A percentile compares a stretch with the other conserved stretches of the same genome.
These are phyloP conservation scores for Botrytis hyacinthi DNA, from an alignment of 2,329 filamentous ascomycete genomes.

Conservation along the genomic window DNA sequence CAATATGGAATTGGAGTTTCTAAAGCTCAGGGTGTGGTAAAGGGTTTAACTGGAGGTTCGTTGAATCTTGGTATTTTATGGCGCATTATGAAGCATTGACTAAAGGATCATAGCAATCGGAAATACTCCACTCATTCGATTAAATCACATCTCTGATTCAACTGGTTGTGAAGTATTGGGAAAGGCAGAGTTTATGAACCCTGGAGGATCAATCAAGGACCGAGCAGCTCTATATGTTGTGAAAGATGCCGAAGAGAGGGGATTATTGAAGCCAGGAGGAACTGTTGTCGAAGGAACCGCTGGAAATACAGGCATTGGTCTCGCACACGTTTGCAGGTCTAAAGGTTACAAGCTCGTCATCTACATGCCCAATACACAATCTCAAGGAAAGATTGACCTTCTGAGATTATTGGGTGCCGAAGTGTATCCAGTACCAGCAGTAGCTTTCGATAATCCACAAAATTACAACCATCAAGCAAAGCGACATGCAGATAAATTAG, in stretches of 20 bases:
- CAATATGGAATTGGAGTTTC: conserved; percentile 61
- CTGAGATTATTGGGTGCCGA: conserved; percentile 88
- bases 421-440: conserved; percentile 92
- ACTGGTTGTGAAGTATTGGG: conserved; percentile 93
- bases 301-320: conserved; percentile 95
- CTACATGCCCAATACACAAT: conserved; percentile 99
- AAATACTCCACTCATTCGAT: conserved; percentile 89
- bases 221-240: conserved; percentile 93
- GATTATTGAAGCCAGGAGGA: conserved; percentile 77
- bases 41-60: conserved; percentile 66
- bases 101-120: conserved; percentile 70
- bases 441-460: conserved; percentile 88
- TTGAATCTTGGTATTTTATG: neutral
- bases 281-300: conserved; percentile 97
- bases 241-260: conserved; percentile 85
- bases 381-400: conserved; percentile 95
- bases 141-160: conserved; percentile 83
- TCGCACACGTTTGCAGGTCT: conserved; percentile 91
- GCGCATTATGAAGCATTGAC: conserved; percentile 15
- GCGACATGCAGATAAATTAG: conserved; percentile 79
- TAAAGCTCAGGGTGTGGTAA: conserved; percentile 62
- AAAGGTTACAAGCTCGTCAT: conserved; percentile 94
- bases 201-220: conserved; percentile 94
- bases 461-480: conserved; percentile 98
- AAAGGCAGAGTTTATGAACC: conserved; percentile 99